Percentiles rank a stretch among this genome's conserved stretches.
Evolutionary conservation across 495 filamentous ascomycete species (phyloP).

Genomic region (Neurospora sp.): DNA sequence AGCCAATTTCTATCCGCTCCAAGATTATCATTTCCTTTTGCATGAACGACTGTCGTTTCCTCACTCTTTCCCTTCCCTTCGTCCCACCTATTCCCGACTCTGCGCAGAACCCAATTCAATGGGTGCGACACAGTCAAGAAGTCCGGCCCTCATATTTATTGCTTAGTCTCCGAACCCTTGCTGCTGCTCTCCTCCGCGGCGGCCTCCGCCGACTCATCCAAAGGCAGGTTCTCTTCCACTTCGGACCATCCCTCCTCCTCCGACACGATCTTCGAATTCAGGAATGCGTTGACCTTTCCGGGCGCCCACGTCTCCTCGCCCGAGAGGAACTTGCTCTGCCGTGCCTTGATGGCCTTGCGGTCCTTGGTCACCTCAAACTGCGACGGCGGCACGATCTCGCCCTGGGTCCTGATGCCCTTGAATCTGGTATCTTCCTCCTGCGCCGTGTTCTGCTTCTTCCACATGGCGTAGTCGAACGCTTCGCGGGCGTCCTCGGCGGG

Average conservation of each 20-base stretch:
- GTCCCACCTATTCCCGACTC: not conserved
- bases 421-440: conserved; percentile 35
- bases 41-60: not conserved
- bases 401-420: conserved; percentile 16
- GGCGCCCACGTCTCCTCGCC: conserved; percentile 29
- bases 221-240: conserved; percentile 12
- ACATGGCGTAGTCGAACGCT: conserved; percentile 21
- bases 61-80: not conserved
- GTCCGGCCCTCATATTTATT: not conserved
- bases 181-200: conserved; percentile 5
- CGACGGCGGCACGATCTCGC: conserved; percentile 15
- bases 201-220: conserved; percentile 7
- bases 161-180: not conserved
- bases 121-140: not conserved
- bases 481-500: conserved; percentile 41
- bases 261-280: conserved; percentile 22
- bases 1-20: not conserved
- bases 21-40: not conserved
- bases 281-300: conserved; percentile 34
- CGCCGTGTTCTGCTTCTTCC: conserved; percentile 7
- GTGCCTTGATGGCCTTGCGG: conserved; percentile 16
- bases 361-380: conserved; percentile 7
- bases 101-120: not conserved
- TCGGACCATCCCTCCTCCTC: conserved; percentile 24
- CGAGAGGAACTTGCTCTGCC: conserved; percentile 22